These are phyloP conservation scores for Pseudonitzschia multiseries DNA, from an alignment of 108 stramenopile species.

Conservation along the genomic window DNA sequence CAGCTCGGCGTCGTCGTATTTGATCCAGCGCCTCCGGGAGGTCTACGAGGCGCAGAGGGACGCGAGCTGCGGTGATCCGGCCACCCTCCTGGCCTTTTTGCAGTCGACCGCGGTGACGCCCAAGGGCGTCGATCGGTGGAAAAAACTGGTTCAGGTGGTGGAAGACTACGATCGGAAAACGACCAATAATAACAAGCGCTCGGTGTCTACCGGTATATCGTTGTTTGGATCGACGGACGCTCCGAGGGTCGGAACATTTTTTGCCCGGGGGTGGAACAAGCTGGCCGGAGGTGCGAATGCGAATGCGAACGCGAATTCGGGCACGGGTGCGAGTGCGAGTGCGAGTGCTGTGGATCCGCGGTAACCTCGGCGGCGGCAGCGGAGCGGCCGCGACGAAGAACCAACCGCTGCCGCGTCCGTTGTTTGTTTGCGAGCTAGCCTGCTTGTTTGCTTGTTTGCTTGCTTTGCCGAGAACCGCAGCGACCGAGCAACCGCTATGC, in stretches of 20 bases:
- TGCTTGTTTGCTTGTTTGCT: too few species aligned
- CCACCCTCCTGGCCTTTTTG: conserved; percentile 5
- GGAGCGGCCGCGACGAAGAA: too few species aligned
- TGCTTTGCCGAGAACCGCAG: too few species aligned
- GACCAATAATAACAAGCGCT: too few species aligned
- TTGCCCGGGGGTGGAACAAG: not conserved
- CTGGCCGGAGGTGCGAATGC: not conserved
- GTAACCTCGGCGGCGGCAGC: too few species aligned
- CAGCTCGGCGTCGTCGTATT: not conserved
- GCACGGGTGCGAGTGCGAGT: too few species aligned
- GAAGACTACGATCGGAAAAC: conserved; percentile 11
- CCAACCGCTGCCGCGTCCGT: too few species aligned
- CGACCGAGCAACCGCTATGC: too few species aligned
- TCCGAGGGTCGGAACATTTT: not conserved
- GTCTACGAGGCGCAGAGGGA: conserved; percentile 5
- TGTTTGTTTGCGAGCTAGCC: too few species aligned
- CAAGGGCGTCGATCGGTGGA: conserved; percentile 6
- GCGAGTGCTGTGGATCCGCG: too few species aligned
- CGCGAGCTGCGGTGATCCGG: not conserved
- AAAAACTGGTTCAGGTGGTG: conserved; percentile 2
- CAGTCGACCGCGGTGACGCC: conserved; percentile 2
- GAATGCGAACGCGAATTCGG: too few species aligned
- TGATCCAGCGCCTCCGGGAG: conserved; percentile 14
- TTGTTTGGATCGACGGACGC: not conserved
- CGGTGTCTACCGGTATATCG: not conserved